Evolutionary conservation across 2,329 filamentous ascomycete species (phyloP).

Genomic region (Cryphonectria parasitica): DNA sequence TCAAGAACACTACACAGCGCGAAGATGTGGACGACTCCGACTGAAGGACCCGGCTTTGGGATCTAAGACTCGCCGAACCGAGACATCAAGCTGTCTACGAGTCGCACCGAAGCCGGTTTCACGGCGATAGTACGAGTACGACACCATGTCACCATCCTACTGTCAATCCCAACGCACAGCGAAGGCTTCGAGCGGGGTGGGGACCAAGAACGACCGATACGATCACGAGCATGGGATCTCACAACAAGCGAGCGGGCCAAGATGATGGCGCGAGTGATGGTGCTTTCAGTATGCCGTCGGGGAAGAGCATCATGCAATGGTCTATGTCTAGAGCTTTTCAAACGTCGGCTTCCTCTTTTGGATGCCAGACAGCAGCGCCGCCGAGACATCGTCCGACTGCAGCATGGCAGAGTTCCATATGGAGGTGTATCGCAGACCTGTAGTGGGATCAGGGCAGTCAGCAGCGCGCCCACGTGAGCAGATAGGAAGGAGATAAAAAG

Average conservation of each 20-base stretch:
- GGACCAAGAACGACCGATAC: background rate
- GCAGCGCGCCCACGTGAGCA: slow-evolving; percentile 20
- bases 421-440: slow-evolving; percentile 77
- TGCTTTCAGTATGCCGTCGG: background rate
- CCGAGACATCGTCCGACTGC: slow-evolving; percentile 77
- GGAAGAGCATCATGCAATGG: background rate
- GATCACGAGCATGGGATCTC: background rate
- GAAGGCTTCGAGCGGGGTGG: background rate
- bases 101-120: background rate
- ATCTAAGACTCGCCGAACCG: slow-evolving; percentile 10
- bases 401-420: slow-evolving; percentile 86
- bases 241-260: slow-evolving; percentile 1
- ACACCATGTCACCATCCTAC: background rate
- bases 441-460: background rate
- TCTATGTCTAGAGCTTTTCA: slow-evolving; percentile 69
- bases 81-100: background rate
- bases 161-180: background rate
- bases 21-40: slow-evolving; percentile 56
- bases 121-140: background rate
- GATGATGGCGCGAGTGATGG: background rate
- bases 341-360: slow-evolving; percentile 81
- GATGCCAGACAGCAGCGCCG: slow-evolving; percentile 75
- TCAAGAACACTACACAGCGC: slow-evolving; percentile 52
- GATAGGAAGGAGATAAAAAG: slow-evolving; percentile 6
- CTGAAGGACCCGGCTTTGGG: slow-evolving; percentile 43